Base-by-base conservation (phyloP, 2,329 filamentous ascomycete genomes). In the Penicillium sp. region DNA sequence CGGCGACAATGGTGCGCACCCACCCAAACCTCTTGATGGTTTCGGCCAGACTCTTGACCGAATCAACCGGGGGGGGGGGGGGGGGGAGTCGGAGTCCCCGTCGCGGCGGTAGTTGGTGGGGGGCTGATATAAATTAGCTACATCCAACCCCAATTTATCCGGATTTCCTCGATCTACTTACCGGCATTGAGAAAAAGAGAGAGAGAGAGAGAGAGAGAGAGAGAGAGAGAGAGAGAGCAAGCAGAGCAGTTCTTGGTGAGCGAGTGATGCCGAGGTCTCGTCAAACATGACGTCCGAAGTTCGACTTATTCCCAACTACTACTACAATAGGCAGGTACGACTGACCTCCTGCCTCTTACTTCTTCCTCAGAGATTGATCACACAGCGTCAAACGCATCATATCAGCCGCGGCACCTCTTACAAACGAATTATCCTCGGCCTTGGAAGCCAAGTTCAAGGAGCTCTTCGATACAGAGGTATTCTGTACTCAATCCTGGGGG, bases 391-490 rank as follows among this genome's bases (percentile, higher is more conserved):
- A 51, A 34, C 52, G 30, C 12, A 52, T 60, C 29, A 44, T 60
- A 37, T 62, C 58, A 7, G 59, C 59, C 2, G 59, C 59, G 5
- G 59, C 59, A 2, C 59, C 59, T 8, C 54, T 62, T 6, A 59
- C 58, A 1, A 46, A 44, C 3, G 59, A 62, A 23, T 41, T 62
- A 20, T 40, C 55, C 0, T 23, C 49, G 20, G 53, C 59, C 1
- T 41, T 62, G 4, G 58, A 62, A 41, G 53, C 39, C 9, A 59
- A 52, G 20, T 60, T 62, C 44, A 43, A 50, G 9, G 40, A 43
- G 6, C 15, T 51, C 2, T 54, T 24, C 18, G 27, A 49, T 9
- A 60, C 51, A 1, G 43, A 59, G n/a, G 56, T 62, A n/a, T 57
- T 55, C 30, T 59, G 55, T 17, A 52, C 36, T 3, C 59, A 62